Percentiles rank a stretch among this genome's conserved stretches.
Evolutionary conservation across 1,284 basidiomycete genomes (phyloP).

Genomic region (Rhodotorula sp.): DNA sequence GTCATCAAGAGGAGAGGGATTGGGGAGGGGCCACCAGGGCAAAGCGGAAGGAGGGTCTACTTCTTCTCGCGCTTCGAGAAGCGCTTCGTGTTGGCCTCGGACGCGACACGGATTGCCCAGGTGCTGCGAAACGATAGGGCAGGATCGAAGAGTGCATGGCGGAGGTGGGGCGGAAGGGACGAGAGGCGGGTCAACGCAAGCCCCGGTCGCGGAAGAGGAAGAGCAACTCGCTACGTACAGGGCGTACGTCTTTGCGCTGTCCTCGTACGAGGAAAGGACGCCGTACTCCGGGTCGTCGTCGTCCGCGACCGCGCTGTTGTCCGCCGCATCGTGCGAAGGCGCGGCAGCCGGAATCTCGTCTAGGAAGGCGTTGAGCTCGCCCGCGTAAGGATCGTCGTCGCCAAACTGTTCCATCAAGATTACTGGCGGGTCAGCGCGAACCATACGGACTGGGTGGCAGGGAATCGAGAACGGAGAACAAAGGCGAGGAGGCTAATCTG

Average conservation of each 20-base stretch:
- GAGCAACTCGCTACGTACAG: conserved; percentile 50
- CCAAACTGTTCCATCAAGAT: conserved; percentile 52
- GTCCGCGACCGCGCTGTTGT: conserved; percentile 42
- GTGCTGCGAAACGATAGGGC: conserved; percentile 3
- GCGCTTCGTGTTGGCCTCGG: conserved; percentile 43
- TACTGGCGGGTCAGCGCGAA: too few relatives aligned
- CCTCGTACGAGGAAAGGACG: conserved; percentile 58
- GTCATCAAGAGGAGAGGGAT: not conserved
- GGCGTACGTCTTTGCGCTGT: conserved; percentile 83
- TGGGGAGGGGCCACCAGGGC: too few relatives aligned
- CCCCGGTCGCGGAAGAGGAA: not conserved
- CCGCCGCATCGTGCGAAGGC: conserved; percentile 22
- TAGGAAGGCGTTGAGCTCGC: conserved; percentile 41
- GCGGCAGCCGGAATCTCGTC: conserved; percentile 42
- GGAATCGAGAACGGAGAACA: not conserved
- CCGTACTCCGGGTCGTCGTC: conserved; percentile 36
- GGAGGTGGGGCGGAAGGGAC: too few relatives aligned
- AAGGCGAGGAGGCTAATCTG: not conserved
- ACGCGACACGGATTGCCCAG: conserved; percentile 46
- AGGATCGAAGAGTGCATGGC: not conserved
- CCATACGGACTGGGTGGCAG: not conserved
- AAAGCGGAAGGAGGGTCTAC: not conserved
- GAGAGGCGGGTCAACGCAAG: too few relatives aligned
- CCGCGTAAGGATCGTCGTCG: conserved; percentile 53
- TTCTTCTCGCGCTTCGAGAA: conserved; percentile 27